Conservation (phyloP, 768 basidiomycete species). For the Tulasnella sp. region DNA sequence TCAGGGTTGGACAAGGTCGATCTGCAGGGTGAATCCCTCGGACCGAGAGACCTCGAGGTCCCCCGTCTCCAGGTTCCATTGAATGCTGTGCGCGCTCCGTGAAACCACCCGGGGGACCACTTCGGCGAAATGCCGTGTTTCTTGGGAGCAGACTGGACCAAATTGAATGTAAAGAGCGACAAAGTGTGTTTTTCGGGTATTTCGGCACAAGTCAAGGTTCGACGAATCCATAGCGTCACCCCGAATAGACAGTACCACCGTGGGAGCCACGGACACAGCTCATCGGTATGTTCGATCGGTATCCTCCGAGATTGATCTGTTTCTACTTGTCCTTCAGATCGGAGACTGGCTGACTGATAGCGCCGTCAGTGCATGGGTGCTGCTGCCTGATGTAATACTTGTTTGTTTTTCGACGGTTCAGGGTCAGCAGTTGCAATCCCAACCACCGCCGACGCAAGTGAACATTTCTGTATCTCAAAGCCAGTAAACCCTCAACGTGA, state of each 20-base stretch:
- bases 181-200: background rate
- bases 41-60: background rate
- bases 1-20: background rate
- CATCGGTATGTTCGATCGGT: background rate
- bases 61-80: background rate
- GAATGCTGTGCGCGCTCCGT: background rate
- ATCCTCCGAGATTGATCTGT: background rate
- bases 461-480: background rate
- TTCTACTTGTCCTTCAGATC: background rate
- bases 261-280: background rate
- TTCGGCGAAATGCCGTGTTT: background rate
- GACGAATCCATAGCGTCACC: background rate
- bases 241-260: background rate
- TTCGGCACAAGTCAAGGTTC: background rate
- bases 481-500: background rate
- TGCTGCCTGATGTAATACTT: background rate
- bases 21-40: background rate
- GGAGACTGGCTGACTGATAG: no score
- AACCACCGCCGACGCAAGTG: background rate
- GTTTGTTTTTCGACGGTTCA: conserved; percentile 9
- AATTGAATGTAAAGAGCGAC: background rate
- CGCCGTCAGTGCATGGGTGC: no score
- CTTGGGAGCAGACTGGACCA: background rate
- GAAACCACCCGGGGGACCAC: background rate
- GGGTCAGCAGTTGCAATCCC: background rate